Conservation (phyloP, 2,329 filamentous ascomycete species). For the Aureobasidium lini region DNA sequence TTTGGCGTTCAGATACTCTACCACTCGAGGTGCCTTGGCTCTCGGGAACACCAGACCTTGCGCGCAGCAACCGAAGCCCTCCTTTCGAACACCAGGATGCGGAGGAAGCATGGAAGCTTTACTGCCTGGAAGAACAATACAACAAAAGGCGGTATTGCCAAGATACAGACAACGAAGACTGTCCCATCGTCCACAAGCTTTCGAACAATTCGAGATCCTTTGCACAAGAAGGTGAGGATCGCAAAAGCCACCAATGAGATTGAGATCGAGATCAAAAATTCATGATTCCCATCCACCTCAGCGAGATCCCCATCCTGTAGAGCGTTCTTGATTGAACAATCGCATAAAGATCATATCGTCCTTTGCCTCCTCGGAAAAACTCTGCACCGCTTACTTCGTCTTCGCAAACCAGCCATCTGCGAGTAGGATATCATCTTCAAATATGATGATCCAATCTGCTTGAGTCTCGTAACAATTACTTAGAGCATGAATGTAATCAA, state of each 20-base stretch:
- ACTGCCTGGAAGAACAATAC: slow-evolving; percentile 17
- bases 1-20: not conserved
- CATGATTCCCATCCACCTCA: slow-evolving; percentile 11
- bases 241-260: not conserved
- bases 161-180: not conserved
- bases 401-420: slow-evolving; percentile 31
- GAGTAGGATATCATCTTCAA: slow-evolving; percentile 33
- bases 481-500: slow-evolving; percentile 28
- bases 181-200: not conserved
- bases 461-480: slow-evolving; percentile 22
- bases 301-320: slow-evolving; percentile 21
- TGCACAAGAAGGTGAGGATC: not conserved
- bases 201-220: not conserved
- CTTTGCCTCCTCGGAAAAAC: too few relatives aligned
- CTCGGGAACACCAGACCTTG: slow-evolving; percentile 28
- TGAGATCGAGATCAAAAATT: not conserved
- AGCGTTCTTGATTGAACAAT: slow-evolving; percentile 30
- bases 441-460: slow-evolving; percentile 29
- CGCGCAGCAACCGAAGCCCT: slow-evolving; percentile 27
- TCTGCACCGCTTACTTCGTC: slow-evolving; percentile 13
- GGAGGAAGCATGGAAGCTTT: slow-evolving; percentile 16
- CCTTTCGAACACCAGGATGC: slow-evolving; percentile 13
- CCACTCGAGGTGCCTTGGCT: not conserved
- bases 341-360: slow-evolving; percentile 24
- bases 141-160: slow-evolving; percentile 16